Percentiles rank a stretch among this genome's conserved stretches.
Evolutionary conservation across 331 rosid genomes (phyloP).

Genomic region (Ulmus americana): DNA sequence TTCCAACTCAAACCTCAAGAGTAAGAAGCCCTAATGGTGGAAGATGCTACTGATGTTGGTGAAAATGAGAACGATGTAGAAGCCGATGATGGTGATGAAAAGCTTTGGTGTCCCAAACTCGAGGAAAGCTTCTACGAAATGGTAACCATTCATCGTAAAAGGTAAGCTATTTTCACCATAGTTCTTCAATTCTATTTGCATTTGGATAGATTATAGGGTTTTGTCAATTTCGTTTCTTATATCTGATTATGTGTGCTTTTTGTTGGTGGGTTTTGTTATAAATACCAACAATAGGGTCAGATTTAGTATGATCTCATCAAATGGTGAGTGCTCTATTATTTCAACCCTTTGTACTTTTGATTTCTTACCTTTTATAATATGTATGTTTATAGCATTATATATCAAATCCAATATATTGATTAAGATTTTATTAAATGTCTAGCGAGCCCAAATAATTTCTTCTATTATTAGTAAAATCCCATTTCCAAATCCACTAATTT

Average conservation of each 20-base stretch:
- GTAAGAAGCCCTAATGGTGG: slow-evolving; percentile 6
- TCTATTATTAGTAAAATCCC: neutral
- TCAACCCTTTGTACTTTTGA: slow-evolving; percentile 5
- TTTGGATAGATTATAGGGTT: neutral
- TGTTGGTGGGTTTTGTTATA: slow-evolving; percentile 18
- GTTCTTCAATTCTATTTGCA: neutral
- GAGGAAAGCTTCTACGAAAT: slow-evolving; percentile 70
- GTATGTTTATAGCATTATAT: neutral
- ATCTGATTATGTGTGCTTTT: slow-evolving; percentile 23
- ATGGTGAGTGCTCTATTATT: slow-evolving; percentile 48
- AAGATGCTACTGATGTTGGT: slow-evolving; percentile 27
- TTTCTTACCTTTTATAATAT: slow-evolving; percentile 4
- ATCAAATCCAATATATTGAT: neutral
- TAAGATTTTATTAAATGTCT: slow-evolving; percentile 1
- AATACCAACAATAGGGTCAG: slow-evolving; percentile 46
- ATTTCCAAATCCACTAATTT: slow-evolving; percentile 24
- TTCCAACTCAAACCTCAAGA: neutral
- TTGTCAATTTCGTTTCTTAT: slow-evolving; percentile 3
- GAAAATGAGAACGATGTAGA: slow-evolving; percentile 33
- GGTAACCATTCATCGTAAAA: slow-evolving; percentile 72
- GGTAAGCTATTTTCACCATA: slow-evolving; percentile 25
- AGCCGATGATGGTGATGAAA: slow-evolving; percentile 24
- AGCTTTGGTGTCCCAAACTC: slow-evolving; percentile 34
- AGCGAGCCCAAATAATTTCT: slow-evolving; percentile 5
- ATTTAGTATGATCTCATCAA: slow-evolving; percentile 80